These are phyloP conservation scores for Ogataea degrootiae DNA, from an alignment of 805 yeast species.

Conservation along the genomic window DNA sequence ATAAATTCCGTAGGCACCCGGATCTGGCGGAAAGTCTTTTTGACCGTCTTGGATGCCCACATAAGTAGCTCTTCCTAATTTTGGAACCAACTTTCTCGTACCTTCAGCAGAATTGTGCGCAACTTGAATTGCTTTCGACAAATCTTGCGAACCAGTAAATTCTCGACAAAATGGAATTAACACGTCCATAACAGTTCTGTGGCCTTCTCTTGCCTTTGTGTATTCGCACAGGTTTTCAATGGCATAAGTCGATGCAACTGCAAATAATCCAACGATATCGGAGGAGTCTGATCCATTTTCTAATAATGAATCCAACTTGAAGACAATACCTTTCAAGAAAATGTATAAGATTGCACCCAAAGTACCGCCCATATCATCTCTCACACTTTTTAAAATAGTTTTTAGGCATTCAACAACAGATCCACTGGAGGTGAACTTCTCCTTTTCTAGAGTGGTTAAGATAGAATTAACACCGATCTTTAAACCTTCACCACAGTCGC, in stretches of 20 bases:
- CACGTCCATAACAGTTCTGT: constrained; percentile 37
- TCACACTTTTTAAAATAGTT: constrained; percentile 25
- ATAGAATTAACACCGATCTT: constrained; percentile 31
- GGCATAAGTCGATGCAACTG: constrained; percentile 23
- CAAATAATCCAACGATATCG: constrained; percentile 14
- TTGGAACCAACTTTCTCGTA: constrained; percentile 32
- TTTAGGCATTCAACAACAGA: constrained; percentile 24
- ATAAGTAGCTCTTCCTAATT: constrained; percentile 35
- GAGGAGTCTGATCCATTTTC: not conserved
- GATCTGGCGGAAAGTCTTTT: constrained; percentile 34
- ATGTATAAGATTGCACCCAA: constrained; percentile 34
- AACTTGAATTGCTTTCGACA: constrained; percentile 22
- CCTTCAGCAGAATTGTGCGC: constrained; percentile 32
- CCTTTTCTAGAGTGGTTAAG: constrained; percentile 19
- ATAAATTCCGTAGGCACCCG: constrained; percentile 38
- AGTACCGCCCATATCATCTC: constrained; percentile 38
- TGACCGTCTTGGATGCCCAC: constrained; percentile 29
- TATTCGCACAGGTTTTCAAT: constrained; percentile 28
- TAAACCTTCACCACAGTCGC: constrained; percentile 38
- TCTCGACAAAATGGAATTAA: constrained; percentile 32
- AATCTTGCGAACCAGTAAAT: constrained; percentile 20
- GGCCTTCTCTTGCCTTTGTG: constrained; percentile 36
- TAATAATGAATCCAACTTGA: constrained; percentile 26
- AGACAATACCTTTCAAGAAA: constrained; percentile 21
- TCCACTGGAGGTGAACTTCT: constrained; percentile 22